Evolutionary conservation across 306 rosid species (phyloP), one percentile per base, ranked within the genome.

Genomic region (Quillaja saponaria): DNA sequence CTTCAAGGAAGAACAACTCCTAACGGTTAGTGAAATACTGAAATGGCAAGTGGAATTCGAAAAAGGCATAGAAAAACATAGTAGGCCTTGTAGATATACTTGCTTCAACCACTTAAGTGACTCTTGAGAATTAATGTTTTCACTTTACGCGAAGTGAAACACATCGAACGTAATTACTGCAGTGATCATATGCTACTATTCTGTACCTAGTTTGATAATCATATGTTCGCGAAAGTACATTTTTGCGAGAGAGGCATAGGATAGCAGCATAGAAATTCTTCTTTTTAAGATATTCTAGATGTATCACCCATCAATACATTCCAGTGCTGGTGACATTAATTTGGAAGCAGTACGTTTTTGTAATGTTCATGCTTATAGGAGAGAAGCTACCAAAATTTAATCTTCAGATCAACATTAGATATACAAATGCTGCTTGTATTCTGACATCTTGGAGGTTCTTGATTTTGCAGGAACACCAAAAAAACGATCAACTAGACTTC

Each of bases 401-500:
- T 45, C 5, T 63, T 11, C 25, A 28, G 46, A 64, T 13, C 39
- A 64, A n/a, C 17, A 19, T 56, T 39, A 18, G 53, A 25, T 25
- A 25, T 41, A 55, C 61, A 8, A 42, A 40, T 49, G 19, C 46
- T 25, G 19, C 31, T 7, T 37, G n/a, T 53, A 38, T 64, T 34
- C 48, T 49, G 19, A 46, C 45, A 58, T 60, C 3, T 61, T 57
- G 13, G 44, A 52, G 58, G 41, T 63, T 57, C 59, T 76, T 66
- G 46, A 67, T 50, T 64, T 57, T 69, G 74, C 78, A 88, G 96
- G 81, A 65, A 71, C 85, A 40, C 71, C 90, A 3, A 77, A 64
- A 77, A 79, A 82, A 57, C 68, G 75, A 80, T 51, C 68, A 38
- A 63, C 74, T 34, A 88, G 86, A 72, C 98, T 96, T 54, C 98